These are phyloP conservation scores for Trichoderma breve DNA, from an alignment of 2,329 filamentous ascomycete species.

Conservation along the genomic window DNA sequence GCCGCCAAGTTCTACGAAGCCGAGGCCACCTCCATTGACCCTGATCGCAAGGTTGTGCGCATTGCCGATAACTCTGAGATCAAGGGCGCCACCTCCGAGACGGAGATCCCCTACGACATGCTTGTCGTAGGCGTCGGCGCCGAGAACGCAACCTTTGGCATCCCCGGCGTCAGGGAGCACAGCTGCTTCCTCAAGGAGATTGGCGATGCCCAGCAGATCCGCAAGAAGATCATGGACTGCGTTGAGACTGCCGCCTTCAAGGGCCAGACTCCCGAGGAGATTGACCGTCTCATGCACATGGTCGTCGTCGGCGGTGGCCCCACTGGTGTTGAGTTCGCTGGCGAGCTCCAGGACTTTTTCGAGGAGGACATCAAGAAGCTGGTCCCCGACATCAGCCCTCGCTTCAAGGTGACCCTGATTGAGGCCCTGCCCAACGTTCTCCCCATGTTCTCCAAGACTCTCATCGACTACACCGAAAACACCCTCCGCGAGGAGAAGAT, in stretches of 20 bases:
- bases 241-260: constrained; percentile 98
- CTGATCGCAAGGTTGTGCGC: constrained; percentile 81
- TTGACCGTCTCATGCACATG: constrained; percentile 96
- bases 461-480: constrained; percentile 99
- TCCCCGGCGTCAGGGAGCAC: constrained; percentile 90
- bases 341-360: constrained; percentile 98
- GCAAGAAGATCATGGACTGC: constrained; percentile 99
- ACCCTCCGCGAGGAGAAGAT: constrained; percentile 99
- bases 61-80: constrained; percentile 92
- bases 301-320: constrained; percentile 92
- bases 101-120: constrained; percentile 96
- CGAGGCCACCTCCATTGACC: constrained; percentile 92
- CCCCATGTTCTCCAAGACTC: constrained; percentile 97
- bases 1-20: constrained; percentile 97
- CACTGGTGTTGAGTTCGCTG: constrained; percentile 96
- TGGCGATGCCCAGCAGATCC: constrained; percentile 89
- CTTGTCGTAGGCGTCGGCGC: constrained; percentile 95
- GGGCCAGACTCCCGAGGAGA: constrained; percentile 82
- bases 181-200: constrained; percentile 99
- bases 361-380: constrained; percentile 97
- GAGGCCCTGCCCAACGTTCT: constrained; percentile 95
- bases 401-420: constrained; percentile 96
- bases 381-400: constrained; percentile 89
- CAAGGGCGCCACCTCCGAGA: constrained; percentile 77
- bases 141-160: constrained; percentile 98